phyloP scores from a whole-genome alignment of 495 filamentous ascomycete species.

The Aspergillus homomorphus region DNA sequence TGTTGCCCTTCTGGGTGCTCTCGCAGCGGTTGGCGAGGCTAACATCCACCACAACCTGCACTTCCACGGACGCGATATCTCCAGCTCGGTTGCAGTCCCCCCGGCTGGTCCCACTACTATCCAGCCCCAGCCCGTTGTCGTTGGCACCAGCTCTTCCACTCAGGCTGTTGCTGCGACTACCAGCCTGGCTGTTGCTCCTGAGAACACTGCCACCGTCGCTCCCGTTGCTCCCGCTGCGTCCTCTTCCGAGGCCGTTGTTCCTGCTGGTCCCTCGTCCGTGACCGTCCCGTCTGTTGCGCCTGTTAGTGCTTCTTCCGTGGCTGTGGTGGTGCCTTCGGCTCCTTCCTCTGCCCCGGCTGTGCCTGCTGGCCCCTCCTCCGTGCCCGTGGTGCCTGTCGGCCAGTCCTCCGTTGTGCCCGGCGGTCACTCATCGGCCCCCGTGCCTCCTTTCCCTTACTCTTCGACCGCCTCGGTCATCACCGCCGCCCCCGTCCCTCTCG shows the following conservation, averaged over 20 bases:
- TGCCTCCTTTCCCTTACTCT: constrained; percentile 9
- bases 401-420: background rate
- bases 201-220: background rate
- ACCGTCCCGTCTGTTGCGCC: background rate
- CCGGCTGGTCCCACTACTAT: constrained; percentile 14
- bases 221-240: constrained; percentile 8
- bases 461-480: constrained; percentile 11
- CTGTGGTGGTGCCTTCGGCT: background rate
- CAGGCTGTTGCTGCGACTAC: constrained; percentile 5
- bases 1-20: constrained; percentile 45
- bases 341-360: background rate
- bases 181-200: constrained; percentile 2
- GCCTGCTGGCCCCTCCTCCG: constrained; percentile 7
- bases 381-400: background rate
- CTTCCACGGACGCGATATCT: constrained; percentile 30
- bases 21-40: constrained; percentile 45
- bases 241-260: background rate
- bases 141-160: constrained; percentile 12
- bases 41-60: constrained; percentile 38
- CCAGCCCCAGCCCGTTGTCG: background rate
- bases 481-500: constrained; percentile 20
- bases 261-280: constrained; percentile 6
- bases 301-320: background rate
- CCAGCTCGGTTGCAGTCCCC: constrained; percentile 11
- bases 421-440: background rate